Percentiles rank a stretch among this genome's conserved stretches.
Evolutionary conservation across 106 monocot species (phyloP).

Genomic region (Amphibolis antarctica): DNA sequence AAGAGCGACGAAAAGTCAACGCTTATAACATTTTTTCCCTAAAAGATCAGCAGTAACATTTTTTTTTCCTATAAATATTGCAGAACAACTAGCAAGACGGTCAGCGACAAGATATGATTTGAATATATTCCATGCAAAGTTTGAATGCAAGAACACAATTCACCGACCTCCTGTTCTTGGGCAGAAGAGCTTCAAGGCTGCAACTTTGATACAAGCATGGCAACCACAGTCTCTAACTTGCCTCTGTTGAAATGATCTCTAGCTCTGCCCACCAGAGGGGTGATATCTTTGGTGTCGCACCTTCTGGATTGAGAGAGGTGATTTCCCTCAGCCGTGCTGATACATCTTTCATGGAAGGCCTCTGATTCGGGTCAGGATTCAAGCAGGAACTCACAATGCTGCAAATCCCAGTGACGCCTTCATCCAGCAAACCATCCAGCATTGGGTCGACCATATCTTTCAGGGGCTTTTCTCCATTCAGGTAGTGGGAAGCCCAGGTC

Average conservation of each 20-base stretch:
- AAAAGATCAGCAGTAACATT: too few species aligned
- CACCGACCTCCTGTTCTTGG: not conserved
- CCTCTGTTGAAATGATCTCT: conserved; percentile 43
- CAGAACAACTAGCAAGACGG: too few species aligned
- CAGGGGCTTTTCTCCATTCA: conserved; percentile 40
- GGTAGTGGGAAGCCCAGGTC: conserved; percentile 59
- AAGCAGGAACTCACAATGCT: conserved; percentile 46
- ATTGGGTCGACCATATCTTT: conserved; percentile 42
- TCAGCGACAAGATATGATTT: too few species aligned
- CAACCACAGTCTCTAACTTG: not conserved
- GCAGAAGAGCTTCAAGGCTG: not conserved
- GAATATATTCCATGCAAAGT: too few species aligned
- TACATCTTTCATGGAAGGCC: conserved; percentile 46
- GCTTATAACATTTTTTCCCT: too few species aligned
- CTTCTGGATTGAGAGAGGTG: conserved; percentile 39
- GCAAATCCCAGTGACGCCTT: conserved; percentile 26
- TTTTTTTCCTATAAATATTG: too few species aligned
- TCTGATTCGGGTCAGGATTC: conserved; percentile 16
- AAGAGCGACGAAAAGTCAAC: too few species aligned
- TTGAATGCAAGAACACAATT: not conserved
- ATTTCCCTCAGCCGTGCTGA: conserved; percentile 27
- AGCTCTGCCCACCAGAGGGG: conserved; percentile 95
- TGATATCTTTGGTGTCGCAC: conserved; percentile 47
- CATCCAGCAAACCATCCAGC: conserved; percentile 29
- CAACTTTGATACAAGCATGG: too few species aligned